Conservation (phyloP, 306 rosid genomes). For the Phaseolus lunatus region DNA sequence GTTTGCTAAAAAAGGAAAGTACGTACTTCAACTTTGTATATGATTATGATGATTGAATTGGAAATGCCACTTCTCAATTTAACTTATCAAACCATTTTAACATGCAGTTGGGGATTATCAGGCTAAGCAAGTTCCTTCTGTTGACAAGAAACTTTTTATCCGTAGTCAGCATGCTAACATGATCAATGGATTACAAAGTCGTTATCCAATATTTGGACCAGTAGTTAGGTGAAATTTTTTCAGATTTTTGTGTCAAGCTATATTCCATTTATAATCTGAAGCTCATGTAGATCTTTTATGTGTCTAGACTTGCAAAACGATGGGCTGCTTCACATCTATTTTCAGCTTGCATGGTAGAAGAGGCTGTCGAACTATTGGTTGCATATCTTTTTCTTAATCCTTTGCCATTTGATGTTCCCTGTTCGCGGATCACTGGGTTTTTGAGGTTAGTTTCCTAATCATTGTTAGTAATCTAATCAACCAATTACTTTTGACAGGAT, state of each 20-base stretch:
- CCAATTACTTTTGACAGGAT: constrained; percentile 36
- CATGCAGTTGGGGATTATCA: constrained; percentile 67
- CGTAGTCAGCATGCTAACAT: constrained; percentile 87
- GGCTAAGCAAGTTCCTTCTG: constrained; percentile 61
- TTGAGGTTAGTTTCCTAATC: constrained; percentile 65
- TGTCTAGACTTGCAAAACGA: constrained; percentile 91
- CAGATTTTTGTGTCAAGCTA: constrained; percentile 20
- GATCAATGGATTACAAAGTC: constrained; percentile 87
- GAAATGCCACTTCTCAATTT: constrained; percentile 34
- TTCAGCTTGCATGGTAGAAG: constrained; percentile 91
- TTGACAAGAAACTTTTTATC: constrained; percentile 74
- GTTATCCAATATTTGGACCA: constrained; percentile 77
- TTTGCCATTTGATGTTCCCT: constrained; percentile 78
- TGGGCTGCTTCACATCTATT: constrained; percentile 95
- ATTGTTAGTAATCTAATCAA: constrained; percentile 36
- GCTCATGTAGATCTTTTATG: constrained; percentile 42
- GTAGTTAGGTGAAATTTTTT: constrained; percentile 74
- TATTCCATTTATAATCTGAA: constrained; percentile 27
- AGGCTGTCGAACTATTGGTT: constrained; percentile 88
- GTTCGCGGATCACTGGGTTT: constrained; percentile 88
- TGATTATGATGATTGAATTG: constrained; percentile 35
- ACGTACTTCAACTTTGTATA: constrained; percentile 46
- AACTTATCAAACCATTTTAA: constrained; percentile 43
- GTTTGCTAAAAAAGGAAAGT: constrained; percentile 72
- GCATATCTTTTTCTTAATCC: constrained; percentile 84